Evolutionary conservation across 495 filamentous ascomycete species (phyloP), one percentile per base, ranked within the genome.

Genomic region (Talaromyces proteolyticus): DNA sequence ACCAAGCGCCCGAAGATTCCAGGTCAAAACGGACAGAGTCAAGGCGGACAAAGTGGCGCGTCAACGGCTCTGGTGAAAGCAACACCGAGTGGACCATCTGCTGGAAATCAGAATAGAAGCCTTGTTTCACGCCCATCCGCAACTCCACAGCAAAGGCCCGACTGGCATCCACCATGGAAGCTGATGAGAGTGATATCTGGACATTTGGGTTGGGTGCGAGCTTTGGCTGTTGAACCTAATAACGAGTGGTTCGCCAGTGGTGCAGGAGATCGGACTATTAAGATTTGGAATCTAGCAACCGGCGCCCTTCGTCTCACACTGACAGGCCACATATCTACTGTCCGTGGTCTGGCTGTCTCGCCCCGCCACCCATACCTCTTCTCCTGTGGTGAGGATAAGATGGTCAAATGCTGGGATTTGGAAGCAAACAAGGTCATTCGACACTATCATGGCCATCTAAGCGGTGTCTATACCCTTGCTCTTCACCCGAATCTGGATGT

Each of bases 341-440:
- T 99, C 14, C 84, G 94, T 41, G 94, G 94, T 6, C 53, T 99
- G 43, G 94, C 92, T 0, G 88, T 99, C 6, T 95, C 90, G 3
- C 88, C 91, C 14, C 75, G 94, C 44, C 94, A 99, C 66, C 94
- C 94, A 2, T 99, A 99, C 63, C 79, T 99, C 26, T 99, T 97
- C 67, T 95, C 89, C 12, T 97, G 94, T 57, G 94, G 88, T 45
- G 94, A 99, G 67, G 94, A 99, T 65, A 99, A 99, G 78, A 96
- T 95, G 90, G 94, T 99, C 29, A 97, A 97, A 69, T 97, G 94
- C 72, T 99, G 94, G 94, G 94, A 99, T 72, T 67, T 99, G 57
- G 94, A 99, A 63, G 93, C 89, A 6, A 99, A 99, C 66, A 95
- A 95, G 68, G 94, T 99, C 48, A 99, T 99, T 58, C 80, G 93